Base-by-base conservation (phyloP, 352 stramenopile species). In the Phytophthora europaea region DNA sequence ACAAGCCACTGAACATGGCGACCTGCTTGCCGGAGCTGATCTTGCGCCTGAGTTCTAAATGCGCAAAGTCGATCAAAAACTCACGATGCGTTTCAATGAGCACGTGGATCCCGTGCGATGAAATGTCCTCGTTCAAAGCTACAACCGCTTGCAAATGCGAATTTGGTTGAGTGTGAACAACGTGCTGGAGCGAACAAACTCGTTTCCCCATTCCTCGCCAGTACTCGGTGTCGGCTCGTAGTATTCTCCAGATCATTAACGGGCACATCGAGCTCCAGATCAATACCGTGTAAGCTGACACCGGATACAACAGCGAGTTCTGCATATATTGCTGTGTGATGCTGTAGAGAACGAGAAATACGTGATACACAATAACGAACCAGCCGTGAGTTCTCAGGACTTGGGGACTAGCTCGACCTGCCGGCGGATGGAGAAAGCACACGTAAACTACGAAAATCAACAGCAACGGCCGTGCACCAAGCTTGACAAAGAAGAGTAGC, bases 11-110 rank as follows among this genome's bases (percentile, higher is more conserved):
- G 56, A 85, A 90, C 28, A 84, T 73, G 34, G 73, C 51, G 2
- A 67, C 61, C 20, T 70, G 73, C 0, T 61, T 56, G 4, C 68
- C 80, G 5, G 70, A 66, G 12, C 81, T 72, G 56, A 90, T 82
- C 16, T 77, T 74, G 10, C 70, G 50, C 54, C 81, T 81, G 16
- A 91, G 53, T 20, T 89, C 68, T 0, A 89, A 48, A 58, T 89
- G 70, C 4, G 83, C 72, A 61, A 91, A 91, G 61, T 91, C 83
- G 28, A 91, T 86, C 20, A 91, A 67, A 45, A 80, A 84, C 36
- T 89, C 84, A 50, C 83, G 82, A 50, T 90, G 82, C 62, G 83
- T 86, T 62, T 90, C 83, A 33, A 90, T 88, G 62, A 89, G 78
- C 15, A 82, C 31, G 13, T 90, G 82, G 4, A 89, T 56, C 3